Evolutionary conservation across 176 grass and related monocot genomes (phyloP), one percentile per base, ranked within the genome.

Genomic region (Cocos nucifera): DNA sequence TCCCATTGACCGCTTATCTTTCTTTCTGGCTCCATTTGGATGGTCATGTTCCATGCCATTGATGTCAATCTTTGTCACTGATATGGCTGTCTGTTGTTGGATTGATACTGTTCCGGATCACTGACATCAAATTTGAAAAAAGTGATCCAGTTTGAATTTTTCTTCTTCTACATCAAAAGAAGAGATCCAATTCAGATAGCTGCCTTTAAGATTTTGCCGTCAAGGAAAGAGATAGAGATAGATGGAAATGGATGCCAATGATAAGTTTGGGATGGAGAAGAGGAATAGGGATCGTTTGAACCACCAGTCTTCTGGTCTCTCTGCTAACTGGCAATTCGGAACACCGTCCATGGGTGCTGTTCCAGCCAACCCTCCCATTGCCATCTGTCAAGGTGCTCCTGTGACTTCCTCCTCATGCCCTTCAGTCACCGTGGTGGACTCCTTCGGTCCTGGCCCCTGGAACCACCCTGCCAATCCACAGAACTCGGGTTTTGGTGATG

Each of bases 261-360:
- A 59, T 21, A 70, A 28, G 56, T 70, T 19, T 56, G 39, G 52
- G 22, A 19, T 60, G 57, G 53, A 69, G 66, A 61, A 61, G 32
- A 60, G 56, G 4, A 4, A n/a, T 8, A 24, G 48, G 25, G 57
- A 71, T 61, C 35, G 12, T 14, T 44, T 44, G 35, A 44, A 44
- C 35, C 35, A 44, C 35, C 35, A 44, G 35, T 14, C 35, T 44
- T 44, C 35, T 44, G 53, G 19, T 52, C 17, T 50, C 17, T 53
- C 64, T 30, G 23, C 21, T 57, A 30, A 50, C 19, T 70, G 68
- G 68, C 68, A 70, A 15, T 70, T 70, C 48, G 54, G 30, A 7
- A 48, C 52, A 28, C 29, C 52, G 20, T 55, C 44, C 14, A 52
- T 70, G 68, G 30, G 65, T 23, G n/a, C 21, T 6, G 56, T 51